Conservation (phyloP, 495 filamentous ascomycete genomes). For the Tuber melanosporum region DNA sequence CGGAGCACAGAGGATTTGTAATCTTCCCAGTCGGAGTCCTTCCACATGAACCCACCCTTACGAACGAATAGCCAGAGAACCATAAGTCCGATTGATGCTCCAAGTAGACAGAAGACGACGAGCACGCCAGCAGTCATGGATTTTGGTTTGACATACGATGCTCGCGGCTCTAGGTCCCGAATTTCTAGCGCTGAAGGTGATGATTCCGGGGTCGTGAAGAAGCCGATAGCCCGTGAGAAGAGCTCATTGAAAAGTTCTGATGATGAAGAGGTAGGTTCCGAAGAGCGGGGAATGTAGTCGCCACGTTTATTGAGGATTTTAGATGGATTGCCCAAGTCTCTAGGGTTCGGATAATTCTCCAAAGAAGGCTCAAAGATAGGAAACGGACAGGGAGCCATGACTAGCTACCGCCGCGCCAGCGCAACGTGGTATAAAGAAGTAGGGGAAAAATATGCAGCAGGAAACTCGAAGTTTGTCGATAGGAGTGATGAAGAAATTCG, state of each 20-base stretch:
- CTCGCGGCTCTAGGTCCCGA: constrained; percentile 16
- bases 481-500: not conserved
- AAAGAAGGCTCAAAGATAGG: not conserved
- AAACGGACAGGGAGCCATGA: not conserved
- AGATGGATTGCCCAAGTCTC: not conserved
- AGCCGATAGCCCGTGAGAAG: not conserved
- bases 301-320: not conserved
- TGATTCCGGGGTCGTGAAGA: constrained; percentile 4
- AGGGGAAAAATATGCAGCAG: not conserved
- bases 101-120: constrained; percentile 77
- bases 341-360: not conserved
- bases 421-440: not conserved
- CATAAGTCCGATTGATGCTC: constrained; percentile 65
- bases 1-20: constrained; percentile 96
- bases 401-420: not conserved
- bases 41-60: constrained; percentile 90
- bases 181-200: not conserved
- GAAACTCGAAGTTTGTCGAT: not conserved
- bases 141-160: constrained; percentile 31
- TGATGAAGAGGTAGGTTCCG: not conserved
- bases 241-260: not conserved
- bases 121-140: constrained; percentile 54
- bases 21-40: constrained; percentile 85
- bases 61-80: constrained; percentile 98
- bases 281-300: not conserved